Evolutionary conservation across 768 basidiomycete species (phyloP), one percentile per base, ranked within the genome.

Genomic region (Trametes cubensis): DNA sequence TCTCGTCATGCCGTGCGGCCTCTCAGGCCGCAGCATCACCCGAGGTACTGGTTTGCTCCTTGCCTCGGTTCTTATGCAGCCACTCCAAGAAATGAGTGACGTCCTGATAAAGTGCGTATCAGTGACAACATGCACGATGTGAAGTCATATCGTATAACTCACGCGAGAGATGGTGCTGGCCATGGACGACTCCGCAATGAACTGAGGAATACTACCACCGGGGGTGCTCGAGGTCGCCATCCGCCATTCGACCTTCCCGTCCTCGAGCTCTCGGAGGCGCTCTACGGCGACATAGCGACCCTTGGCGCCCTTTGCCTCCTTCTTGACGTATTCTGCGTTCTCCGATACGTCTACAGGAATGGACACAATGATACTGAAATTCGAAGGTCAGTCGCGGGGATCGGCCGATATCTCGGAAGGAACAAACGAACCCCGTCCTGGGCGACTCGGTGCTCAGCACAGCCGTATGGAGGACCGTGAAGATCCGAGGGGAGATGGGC

Each of bases 181-280:
- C 80, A 92, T 81, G 30, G 79, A 80, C 60, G 73, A 78, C 63
- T 90, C 87, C 4, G 81, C 81, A 61, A 92, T 59, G 64, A 87
- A 89, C 17, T 77, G 74, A 0, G 90, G 90, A 46, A 92, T 86
- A 55, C 72, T 80, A 23, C 90, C 90, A 25, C 88, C 89, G 14
- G 88, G 83, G 2, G 82, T 84, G 66, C 86, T 87, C 25, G 87
- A 86, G 2, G 88, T 89, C 3, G 89, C 90, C 90, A 92, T 90
- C 42, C 83, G 79, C 90, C 90, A 92, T 72, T 91, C 89, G 14
- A 84, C 82, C 50, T 74, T 81, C 52, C 87, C 90, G 62, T 83
- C 76, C 20, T 82, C 82, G 42, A 86, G 80, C 71, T 88, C 87
- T 45, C 76, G 72, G 55, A 93, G 67, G 30, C 81, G 80, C 73